Percentiles rank a stretch among this genome's conserved stretches.
Evolutionary conservation across 1,284 basidiomycete species (phyloP).

Genomic region (Neonothopanus nambi): DNA sequence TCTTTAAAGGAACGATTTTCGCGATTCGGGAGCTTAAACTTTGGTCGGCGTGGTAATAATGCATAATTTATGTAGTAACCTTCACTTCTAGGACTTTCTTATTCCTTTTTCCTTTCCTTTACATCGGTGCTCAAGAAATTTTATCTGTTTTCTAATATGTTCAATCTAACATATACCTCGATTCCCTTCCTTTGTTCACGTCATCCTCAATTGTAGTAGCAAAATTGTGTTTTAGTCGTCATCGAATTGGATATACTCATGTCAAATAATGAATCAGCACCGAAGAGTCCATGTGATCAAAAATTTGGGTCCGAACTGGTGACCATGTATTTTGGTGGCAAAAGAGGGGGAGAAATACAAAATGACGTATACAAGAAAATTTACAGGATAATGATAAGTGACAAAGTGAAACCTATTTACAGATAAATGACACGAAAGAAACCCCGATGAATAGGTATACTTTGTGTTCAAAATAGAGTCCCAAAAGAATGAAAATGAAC

Average conservation of each 20-base stretch:
- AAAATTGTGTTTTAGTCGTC: neutral
- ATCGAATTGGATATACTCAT: no score
- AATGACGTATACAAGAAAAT: neutral
- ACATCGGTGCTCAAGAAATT: no score
- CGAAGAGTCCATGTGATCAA: no score
- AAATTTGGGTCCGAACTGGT: no score
- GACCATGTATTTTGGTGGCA: no score
- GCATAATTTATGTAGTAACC: conserved; percentile 15
- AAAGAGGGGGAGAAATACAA: no score
- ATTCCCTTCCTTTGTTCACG: neutral
- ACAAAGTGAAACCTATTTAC: neutral
- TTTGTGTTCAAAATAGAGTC: neutral
- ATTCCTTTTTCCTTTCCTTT: neutral
- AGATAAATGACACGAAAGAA: neutral
- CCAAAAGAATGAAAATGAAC: conserved; percentile 6
- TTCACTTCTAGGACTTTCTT: conserved; percentile 12
- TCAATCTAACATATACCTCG: neutral
- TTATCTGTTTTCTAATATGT: no score
- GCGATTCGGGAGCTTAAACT: conserved; percentile 70
- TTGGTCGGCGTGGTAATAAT: conserved; percentile 53
- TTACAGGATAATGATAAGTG: neutral
- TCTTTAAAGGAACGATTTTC: conserved; percentile 66
- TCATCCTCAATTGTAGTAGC: neutral
- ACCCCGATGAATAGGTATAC: neutral
- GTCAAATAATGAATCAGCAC: no score